These are phyloP conservation scores for Erysimum pusillum DNA, from an alignment of 441 rosid species.

Conservation along the genomic window DNA sequence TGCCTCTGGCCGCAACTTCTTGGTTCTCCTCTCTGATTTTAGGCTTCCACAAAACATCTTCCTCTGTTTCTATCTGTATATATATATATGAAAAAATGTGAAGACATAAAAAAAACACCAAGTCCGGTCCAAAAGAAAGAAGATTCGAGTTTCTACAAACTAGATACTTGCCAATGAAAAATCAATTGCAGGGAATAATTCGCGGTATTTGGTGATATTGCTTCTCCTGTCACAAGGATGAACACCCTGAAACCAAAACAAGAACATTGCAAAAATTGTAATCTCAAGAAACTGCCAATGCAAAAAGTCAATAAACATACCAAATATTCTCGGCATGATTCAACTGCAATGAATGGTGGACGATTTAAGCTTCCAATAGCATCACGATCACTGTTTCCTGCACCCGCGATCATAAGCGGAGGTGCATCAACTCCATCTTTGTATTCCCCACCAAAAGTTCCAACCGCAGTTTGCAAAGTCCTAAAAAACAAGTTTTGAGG, in stretches of 20 bases:
- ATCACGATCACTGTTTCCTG: slow-evolving; percentile 61
- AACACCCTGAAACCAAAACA: slow-evolving; percentile 60
- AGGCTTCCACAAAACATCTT: slow-evolving; percentile 73
- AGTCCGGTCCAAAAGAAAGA: neutral
- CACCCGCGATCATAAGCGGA: slow-evolving; percentile 69
- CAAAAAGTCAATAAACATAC: slow-evolving; percentile 48
- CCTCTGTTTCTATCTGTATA: slow-evolving; percentile 68
- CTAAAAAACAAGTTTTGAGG: slow-evolving; percentile 46
- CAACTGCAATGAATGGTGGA: slow-evolving; percentile 76
- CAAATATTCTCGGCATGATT: slow-evolving; percentile 85
- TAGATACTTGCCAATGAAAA: slow-evolving; percentile 79
- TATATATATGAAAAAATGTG: neutral
- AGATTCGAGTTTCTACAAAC: neutral
- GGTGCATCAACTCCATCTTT: slow-evolving; percentile 47
- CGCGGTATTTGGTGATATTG: slow-evolving; percentile 62
- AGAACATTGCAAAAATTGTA: neutral
- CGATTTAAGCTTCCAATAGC: slow-evolving; percentile 68
- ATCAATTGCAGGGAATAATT: slow-evolving; percentile 87
- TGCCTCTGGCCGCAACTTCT: slow-evolving; percentile 79
- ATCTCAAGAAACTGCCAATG: neutral
- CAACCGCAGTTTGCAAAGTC: slow-evolving; percentile 92
- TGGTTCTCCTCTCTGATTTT: slow-evolving; percentile 66
- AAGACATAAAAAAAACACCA: neutral
- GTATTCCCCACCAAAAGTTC: slow-evolving; percentile 70
- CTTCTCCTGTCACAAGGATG: slow-evolving; percentile 85